Evolutionary conservation across 352 stramenopile genomes (phyloP), one percentile per base, ranked within the genome.

Genomic region (Pilasporangium apinafurcum): DNA sequence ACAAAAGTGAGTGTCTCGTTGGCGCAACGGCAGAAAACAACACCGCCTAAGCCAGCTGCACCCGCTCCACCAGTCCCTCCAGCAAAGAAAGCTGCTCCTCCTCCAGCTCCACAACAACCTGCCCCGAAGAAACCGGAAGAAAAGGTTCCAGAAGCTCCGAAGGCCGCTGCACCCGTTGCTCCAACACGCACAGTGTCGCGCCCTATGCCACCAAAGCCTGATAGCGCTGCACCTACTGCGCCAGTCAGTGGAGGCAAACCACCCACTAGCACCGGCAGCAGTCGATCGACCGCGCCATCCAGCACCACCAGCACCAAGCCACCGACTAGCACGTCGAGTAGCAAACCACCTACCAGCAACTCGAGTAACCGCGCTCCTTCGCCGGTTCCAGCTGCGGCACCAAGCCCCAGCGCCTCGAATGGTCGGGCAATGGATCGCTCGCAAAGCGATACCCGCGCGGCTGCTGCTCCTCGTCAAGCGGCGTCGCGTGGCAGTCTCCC

Each of bases 1-100:
- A 92, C 78, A 43, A 91, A 91, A 41, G 78, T 91, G 48, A 81
- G 67, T 41, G 53, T 80, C 38, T 78, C 73, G 53, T 43, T 84
- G 21, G 65, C 68, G 5, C 67, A 83, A 56, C 68, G 73, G 29
- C 74, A 79, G 47, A 56, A 52, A 10, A 37, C 61, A 16, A 31
- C 56, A 4, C 17, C 53, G 8, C 34, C 56, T 16, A 58, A 17
- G 13, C 48, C 62, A 3, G 50, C 54, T 24, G 43, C 29, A 2
- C 37, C 47, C 10, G 53, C 62, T 18, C 4, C 36, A 5, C 22
- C 25, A 16, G 34, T 48, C 32, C 18, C 46, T 14, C 28, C 38
- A 1, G 18, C 40, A 10, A 55, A 64, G 41, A 62, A 62, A 48
- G 29, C 57, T 24, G 56, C 58, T 24, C n/a, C 45, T 4, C 21